These are phyloP conservation scores for Adansonia grandidieri DNA, from an alignment of 441 rosid species.

Conservation along the genomic window DNA sequence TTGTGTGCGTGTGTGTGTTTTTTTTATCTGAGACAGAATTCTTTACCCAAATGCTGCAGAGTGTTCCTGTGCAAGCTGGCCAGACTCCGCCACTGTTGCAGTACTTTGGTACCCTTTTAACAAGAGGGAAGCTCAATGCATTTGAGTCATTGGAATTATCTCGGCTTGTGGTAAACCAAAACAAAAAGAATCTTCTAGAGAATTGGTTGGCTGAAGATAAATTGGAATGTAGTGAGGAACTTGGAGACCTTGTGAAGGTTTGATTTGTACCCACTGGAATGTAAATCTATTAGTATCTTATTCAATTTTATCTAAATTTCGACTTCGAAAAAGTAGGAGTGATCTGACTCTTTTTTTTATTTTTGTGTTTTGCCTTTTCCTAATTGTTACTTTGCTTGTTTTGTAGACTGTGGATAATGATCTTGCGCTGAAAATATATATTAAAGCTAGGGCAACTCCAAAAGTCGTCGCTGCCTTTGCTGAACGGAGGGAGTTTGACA, in stretches of 20 bases:
- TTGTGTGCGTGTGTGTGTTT: slow-evolving; percentile 19
- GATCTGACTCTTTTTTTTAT: neutral
- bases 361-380: neutral
- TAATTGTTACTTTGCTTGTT: slow-evolving; percentile 28
- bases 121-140: slow-evolving; percentile 94
- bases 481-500: slow-evolving; percentile 99
- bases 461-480: slow-evolving; percentile 99
- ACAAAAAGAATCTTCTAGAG: slow-evolving; percentile 96
- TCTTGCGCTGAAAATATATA: slow-evolving; percentile 93
- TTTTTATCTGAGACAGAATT: slow-evolving; percentile 9
- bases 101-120: slow-evolving; percentile 97
- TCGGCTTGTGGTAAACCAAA: slow-evolving; percentile 98
- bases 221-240: slow-evolving; percentile 98
- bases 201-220: slow-evolving; percentile 99
- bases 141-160: slow-evolving; percentile 98
- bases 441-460: slow-evolving; percentile 99
- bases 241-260: slow-evolving; percentile 99
- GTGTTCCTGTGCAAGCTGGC: slow-evolving; percentile 99
- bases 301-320: slow-evolving; percentile 8
- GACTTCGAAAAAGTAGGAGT: neutral
- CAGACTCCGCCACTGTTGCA: slow-evolving; percentile 98
- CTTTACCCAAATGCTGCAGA: slow-evolving; percentile 53
- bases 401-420: slow-evolving; percentile 99
- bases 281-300: neutral
- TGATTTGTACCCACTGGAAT: slow-evolving; percentile 20